Evolutionary conservation across 129 eudicot species (phyloP).

Genomic region (Kitagawia praeruptora): DNA sequence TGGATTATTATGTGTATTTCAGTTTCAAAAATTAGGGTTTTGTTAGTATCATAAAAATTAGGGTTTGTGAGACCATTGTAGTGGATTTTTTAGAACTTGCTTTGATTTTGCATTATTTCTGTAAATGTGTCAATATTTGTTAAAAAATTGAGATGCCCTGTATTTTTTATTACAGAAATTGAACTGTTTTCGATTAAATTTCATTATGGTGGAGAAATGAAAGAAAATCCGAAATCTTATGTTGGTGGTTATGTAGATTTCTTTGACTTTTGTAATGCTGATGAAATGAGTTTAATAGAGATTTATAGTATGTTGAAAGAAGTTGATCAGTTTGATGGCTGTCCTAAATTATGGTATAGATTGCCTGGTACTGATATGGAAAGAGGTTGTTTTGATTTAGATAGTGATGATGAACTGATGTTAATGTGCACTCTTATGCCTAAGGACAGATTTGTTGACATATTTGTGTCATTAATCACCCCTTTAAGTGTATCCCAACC

Average conservation of each 20-base stretch:
- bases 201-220: background rate
- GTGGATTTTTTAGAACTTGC: too few relatives aligned
- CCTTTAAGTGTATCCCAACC: too few relatives aligned
- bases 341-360: background rate
- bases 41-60: too few relatives aligned
- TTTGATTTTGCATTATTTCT: too few relatives aligned
- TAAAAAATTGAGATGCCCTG: too few relatives aligned
- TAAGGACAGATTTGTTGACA: background rate
- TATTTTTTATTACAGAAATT: background rate
- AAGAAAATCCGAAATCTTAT: background rate
- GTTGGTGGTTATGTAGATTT: background rate
- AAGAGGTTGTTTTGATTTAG: background rate
- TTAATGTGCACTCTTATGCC: background rate
- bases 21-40: too few relatives aligned
- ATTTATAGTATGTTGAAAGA: background rate
- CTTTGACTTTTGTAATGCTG: background rate
- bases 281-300: background rate
- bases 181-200: too few relatives aligned
- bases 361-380: background rate
- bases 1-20: too few relatives aligned
- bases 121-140: too few relatives aligned
- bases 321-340: background rate
- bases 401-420: background rate
- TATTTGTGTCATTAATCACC: background rate
- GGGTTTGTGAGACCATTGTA: too few relatives aligned